phyloP scores from a whole-genome alignment of 169 alveolate genomes.

The Plasmodium gallinaceum region DNA sequence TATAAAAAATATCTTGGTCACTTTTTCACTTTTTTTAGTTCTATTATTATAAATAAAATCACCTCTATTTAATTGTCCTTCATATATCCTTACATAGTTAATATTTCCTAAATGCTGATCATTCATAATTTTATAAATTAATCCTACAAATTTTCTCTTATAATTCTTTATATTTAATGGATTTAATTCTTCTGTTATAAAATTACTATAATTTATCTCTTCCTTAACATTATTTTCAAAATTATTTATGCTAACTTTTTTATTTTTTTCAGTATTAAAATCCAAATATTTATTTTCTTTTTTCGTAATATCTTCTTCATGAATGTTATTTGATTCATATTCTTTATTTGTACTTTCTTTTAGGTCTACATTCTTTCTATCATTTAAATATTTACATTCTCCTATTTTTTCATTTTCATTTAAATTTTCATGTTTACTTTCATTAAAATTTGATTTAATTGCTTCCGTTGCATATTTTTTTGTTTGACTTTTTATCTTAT shows the following conservation, averaged over 20 bases:
- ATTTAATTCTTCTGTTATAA: constrained; percentile 56
- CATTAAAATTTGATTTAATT: not conserved
- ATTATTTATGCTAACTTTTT: not conserved
- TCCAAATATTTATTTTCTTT: no score
- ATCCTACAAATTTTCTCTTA: constrained; percentile 55
- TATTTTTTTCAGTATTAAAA: no score
- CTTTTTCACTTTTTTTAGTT: constrained; percentile 86
- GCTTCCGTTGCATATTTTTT: not conserved
- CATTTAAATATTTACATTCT: not conserved
- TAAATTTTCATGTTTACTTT: not conserved
- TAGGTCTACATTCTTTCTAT: not conserved
- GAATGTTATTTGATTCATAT: not conserved
- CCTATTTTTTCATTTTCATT: not conserved
- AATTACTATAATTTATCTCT: constrained; percentile 1
- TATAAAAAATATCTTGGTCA: constrained; percentile 87
- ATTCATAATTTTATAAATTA: constrained; percentile 74
- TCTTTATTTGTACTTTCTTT: not conserved
- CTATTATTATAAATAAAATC: constrained; percentile 85
- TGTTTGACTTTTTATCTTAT: not conserved
- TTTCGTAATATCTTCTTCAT: not conserved
- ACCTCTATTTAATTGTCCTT: constrained; percentile 86
- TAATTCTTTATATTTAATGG: constrained; percentile 57
- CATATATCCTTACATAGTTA: constrained; percentile 84
- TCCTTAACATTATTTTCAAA: not conserved
- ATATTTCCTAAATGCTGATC: constrained; percentile 85